Base-by-base conservation (phyloP, 805 yeast genomes). In the Schwanniomyces yamadae region DNA sequence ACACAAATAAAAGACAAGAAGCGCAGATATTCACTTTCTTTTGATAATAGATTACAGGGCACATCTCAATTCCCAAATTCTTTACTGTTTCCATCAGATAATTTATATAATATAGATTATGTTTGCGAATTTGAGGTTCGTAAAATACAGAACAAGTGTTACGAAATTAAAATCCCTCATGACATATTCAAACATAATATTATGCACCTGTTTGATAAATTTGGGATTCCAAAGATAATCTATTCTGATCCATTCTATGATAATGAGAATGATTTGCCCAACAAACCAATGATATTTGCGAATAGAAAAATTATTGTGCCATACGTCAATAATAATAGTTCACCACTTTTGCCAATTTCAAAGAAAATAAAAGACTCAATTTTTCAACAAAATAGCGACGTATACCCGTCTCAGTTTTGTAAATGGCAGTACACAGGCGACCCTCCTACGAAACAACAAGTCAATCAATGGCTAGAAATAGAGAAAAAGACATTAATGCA, bases 221-320 rank as follows among this genome's bases (percentile, higher is more conserved):
- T 53, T 17, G 81, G 80, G 0, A 46, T 71, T 10, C 70, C 84
- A 2, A 68, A 73, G 43, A 57, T 77, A 10, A 71, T 78, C 10
- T 82, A 83, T 50, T 39, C 48, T 1, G 83, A 77, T 42, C 95
- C 96, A 0, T 78, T 61, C 45, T 90, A 78, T 46, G 72, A 80
- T 18, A 68, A 72, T 11, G 46, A 64, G 0, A 49, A 56, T 1
- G 90, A 86, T 46, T 61, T 73, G 5, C 81, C 66, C 9, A n/a
- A 77, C 2, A 49, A 56, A 5, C 81, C 91, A 0, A 73, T 82
- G 36, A 57, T 75, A 1, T 81, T 78, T 57, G 90, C 90, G 1
- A 90, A 89, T 5, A 77, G 71, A 41, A 77, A 73, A 44, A 78
- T 80, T 42, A 61, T 59, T 1, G 57, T 84, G 1, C 68, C 67